Evolutionary conservation across 2,329 filamentous ascomycete genomes (phyloP), one percentile per base, ranked within the genome.

Genomic region (Xylaria polymorpha): DNA sequence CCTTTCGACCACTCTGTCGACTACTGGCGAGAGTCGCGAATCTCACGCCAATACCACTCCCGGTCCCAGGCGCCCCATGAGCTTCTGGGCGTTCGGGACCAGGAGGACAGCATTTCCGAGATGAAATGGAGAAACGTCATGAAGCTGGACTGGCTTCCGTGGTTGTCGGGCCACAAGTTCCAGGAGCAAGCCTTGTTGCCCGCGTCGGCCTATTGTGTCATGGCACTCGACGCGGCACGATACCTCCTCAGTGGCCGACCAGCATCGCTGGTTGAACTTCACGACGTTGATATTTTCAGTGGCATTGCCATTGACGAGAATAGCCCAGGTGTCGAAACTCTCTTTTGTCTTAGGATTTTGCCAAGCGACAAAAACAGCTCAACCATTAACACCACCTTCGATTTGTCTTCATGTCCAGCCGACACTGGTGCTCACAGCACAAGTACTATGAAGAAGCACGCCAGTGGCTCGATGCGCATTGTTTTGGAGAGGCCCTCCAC

Each of bases 1-100:
- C 79, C 81, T 0, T 87, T 85, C 83, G 82, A 86, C 51, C 84
- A 86, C 71, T 79, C 80, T 1, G 79, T 80, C 32, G 66, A 72
- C 0, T 79, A 83, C 69, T 85, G 82, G 77, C 78, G 81, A 25
- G 82, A 85, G 67, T 82, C 83, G 18, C 79, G 83, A 4, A 72
- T 84, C 5, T 82, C 82, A 20, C 79, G 80, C 18, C 79, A 84
- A 32, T 80, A 80, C 66, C 79, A 81, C 25, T 74, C 74, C 2
- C 74, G 77, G 76, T 59, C 69, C 0, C 64, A 53, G 0, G 59
- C 68, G 4, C 75, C 76, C 0, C 81, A 83, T 51, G 81, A 82
- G 59, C 77, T 83, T 3, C 76, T 83, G 0, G 81, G 81, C 3
- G 75, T 78, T 4, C 79, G 80, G 1, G 78, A 77, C 0, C 76